Conservation (phyloP, 768 basidiomycete genomes). For the Boletus sp. region DNA sequence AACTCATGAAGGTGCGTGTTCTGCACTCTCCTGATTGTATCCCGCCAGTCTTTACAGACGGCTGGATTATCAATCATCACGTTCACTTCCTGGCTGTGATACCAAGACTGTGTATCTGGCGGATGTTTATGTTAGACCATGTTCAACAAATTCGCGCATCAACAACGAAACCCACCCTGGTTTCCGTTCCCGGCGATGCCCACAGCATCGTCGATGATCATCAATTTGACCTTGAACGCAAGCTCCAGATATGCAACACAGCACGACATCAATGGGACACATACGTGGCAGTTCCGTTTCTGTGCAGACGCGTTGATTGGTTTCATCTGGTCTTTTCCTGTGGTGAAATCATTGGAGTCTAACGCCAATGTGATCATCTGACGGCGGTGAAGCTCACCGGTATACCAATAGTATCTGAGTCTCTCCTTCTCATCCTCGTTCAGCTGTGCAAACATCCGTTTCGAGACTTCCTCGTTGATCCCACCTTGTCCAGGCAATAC, state of each 20-base stretch:
- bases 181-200: slow-evolving; percentile 72
- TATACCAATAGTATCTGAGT: slow-evolving; percentile 57
- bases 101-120: slow-evolving; percentile 65
- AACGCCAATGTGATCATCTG: background rate
- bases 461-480: slow-evolving; percentile 67
- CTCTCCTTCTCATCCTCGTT: slow-evolving; percentile 43
- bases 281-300: slow-evolving; percentile 67
- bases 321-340: slow-evolving; percentile 59
- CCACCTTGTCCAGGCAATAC: slow-evolving; percentile 68
- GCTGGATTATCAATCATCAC: slow-evolving; percentile 57
- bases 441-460: slow-evolving; percentile 54
- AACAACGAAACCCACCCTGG: slow-evolving; percentile 40
- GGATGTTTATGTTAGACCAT: slow-evolving; percentile 1
- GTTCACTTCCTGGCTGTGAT: slow-evolving; percentile 70
- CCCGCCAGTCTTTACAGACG: slow-evolving; percentile 55
- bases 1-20: slow-evolving; percentile 52
- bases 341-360: background rate
- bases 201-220: slow-evolving; percentile 62
- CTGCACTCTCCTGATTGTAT: slow-evolving; percentile 50
- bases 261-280: slow-evolving; percentile 11
- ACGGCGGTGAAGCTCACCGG: slow-evolving; percentile 22
- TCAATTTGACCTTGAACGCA: slow-evolving; percentile 52
- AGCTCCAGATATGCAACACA: background rate
- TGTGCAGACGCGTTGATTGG: slow-evolving; percentile 66
- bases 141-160: background rate